Base-by-base conservation (phyloP, 2,329 filamentous ascomycete genomes). In the Hysterium pulicare region DNA sequence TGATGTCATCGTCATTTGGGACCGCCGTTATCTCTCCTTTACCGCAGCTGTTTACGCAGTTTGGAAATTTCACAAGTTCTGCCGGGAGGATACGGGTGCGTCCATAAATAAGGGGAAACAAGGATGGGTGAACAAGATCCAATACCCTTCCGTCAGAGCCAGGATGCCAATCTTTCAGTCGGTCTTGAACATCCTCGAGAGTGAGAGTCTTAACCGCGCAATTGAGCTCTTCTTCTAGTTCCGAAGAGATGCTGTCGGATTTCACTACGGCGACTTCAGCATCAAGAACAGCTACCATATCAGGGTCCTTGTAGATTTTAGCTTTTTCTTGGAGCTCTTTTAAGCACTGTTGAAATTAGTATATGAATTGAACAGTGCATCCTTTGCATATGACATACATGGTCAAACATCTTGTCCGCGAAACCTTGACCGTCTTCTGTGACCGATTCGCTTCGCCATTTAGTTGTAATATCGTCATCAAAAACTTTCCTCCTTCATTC, bases 121-220 rank as follows among this genome's bases (percentile, higher is more conserved):
- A 30, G 0, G 79, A 84, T 1, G 81, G 81, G 50, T 84, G 74
- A 3, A 85, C 71, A 2, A 85, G 64, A 53, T 85, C 75, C 0
- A 82, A 71, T 4, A 86, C 79, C 40, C 72, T 73, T 0, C 66
- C 61, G 32, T 79, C 66, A 1, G 75, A 79, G 4, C 72, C 67
- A 0, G 82, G 82, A 58, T 85, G 79, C 73, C 76, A 86, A 58
- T 84, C 82, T 48, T 76, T 74, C 24, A 68, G 38, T 0, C 64
- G 41, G 2, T 74, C 71, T 0, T 74, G 72, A 0, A 76, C 67
- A 21, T 77, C 60, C 42, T 82, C 75, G 2, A 86, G 65, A 0
- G 55, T 53, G n/a, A n/a, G n/a, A n/a, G n/a, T n/a, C 2, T 57
- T 55, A n/a, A 76, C 71, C 1, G 69, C 72, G 2, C 55, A 49